Evolutionary conservation across 1,284 basidiomycete genomes (phyloP), one percentile per base, ranked within the genome.

Genomic region (Rhodotorula mucilaginosa): DNA sequence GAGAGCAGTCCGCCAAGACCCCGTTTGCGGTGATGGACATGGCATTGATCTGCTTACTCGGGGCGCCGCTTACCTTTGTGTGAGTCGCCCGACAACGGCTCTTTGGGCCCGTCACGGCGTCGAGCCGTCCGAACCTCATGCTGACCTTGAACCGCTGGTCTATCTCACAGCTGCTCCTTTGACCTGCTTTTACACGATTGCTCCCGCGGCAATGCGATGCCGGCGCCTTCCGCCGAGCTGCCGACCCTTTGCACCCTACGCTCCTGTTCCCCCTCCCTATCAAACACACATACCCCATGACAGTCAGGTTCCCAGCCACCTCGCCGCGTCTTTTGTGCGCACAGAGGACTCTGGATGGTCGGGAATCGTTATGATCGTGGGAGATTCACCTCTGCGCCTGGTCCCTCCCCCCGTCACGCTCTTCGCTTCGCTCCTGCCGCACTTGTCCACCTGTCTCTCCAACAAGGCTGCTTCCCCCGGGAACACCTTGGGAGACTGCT

Each of bases 281-380:
- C n/a, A 18, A 16, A 13, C 31, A 31, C 48, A 56, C 31, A 13
- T 21, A 26, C 58, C 23, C 18, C 39, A 7, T 39, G 70, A 63
- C 70, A 71, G 70, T 71, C 70, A 71, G 70, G 66, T 71, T 64
- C 51, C 58, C 64, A 60, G 44, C 61, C 66, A 68, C 70, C 70
- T 71, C 70, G 57, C 46, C 39, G 44, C 48, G 23, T 26, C 15
- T 16, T 34, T 15, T 29, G 48, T 31, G 48, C 29, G 57, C 31
- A 54, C 21, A 51, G 65, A 59, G 63, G 44, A 58, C 65, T 56
- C 52, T 52, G 51, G 64, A 65, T 61, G 63, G 63, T 15, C 66
- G 64, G 57, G 57, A 56, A 71, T 63, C 70, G 70, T 71, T 71
- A 71, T 66, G 66, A 60, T 67, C 66, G 66, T 67, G 70, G 70